phyloP scores from a whole-genome alignment of 2,329 filamentous ascomycete species.

The Fusarium sambucinum region DNA sequence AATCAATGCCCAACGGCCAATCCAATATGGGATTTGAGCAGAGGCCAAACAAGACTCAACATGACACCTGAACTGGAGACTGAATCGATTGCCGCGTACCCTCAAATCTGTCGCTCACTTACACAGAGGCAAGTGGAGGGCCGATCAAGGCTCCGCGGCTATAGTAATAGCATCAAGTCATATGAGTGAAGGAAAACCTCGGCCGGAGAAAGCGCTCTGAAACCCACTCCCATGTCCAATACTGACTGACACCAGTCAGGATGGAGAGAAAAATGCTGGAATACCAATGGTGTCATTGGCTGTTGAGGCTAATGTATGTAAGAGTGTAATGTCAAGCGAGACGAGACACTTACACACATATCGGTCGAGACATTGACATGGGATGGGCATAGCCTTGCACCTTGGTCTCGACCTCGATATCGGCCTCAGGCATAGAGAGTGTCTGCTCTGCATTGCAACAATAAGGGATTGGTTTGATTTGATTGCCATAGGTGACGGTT shows the following conservation, averaged over 20 bases:
- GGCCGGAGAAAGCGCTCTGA: constrained; percentile 28
- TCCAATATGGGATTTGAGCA: neutral
- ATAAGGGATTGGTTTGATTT: constrained; percentile 11
- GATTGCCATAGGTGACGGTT: constrained; percentile 47
- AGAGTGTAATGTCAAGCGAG: constrained; percentile 18
- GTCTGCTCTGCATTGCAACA: neutral
- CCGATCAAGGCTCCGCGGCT: constrained; percentile 8
- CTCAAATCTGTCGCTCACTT: constrained; percentile 9
- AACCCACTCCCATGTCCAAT: constrained; percentile 12
- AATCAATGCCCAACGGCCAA: constrained; percentile 22
- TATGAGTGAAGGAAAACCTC: constrained; percentile 12
- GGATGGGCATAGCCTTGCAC: constrained; percentile 1
- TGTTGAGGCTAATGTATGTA: constrained; percentile 9
- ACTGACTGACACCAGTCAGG: neutral
- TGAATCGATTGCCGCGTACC: constrained; percentile 4
- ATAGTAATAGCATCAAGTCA: constrained; percentile 14
- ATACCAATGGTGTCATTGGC: constrained; percentile 29
- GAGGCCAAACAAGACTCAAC: constrained; percentile 4
- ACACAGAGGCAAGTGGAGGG: constrained; percentile 28
- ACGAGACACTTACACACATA: constrained; percentile 32
- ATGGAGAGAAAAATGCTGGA: constrained; percentile 17
- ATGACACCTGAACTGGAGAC: neutral
- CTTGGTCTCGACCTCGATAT: constrained; percentile 25
- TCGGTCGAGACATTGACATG: neutral
- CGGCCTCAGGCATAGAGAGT: constrained; percentile 30